A percentile compares a stretch with the other conserved stretches of the same genome.
Evolutionary conservation across 352 stramenopile species (phyloP).

Genomic region (Globisporangium okanoganense): DNA sequence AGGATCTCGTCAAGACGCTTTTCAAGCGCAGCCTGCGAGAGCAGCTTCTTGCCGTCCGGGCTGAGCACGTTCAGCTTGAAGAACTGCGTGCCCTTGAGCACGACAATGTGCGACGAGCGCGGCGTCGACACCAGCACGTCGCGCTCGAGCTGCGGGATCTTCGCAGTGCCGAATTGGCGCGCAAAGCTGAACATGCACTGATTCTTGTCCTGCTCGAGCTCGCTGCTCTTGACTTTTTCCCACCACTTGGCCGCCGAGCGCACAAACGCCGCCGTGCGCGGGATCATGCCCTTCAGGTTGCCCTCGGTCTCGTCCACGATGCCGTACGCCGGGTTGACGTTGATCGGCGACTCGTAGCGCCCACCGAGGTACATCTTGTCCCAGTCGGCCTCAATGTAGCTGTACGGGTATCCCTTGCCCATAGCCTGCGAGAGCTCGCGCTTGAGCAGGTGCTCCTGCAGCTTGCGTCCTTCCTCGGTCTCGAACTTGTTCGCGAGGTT

Average conservation of each 20-base stretch:
- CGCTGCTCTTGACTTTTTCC: constrained; percentile 82
- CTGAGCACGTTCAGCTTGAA: constrained; percentile 84
- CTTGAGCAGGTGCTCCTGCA: constrained; percentile 65
- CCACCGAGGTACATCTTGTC: constrained; percentile 90
- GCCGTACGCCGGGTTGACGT: constrained; percentile 89
- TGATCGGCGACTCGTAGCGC: constrained; percentile 88
- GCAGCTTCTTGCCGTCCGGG: constrained; percentile 72
- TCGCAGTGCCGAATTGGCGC: constrained; percentile 83
- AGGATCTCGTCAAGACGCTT: constrained; percentile 62
- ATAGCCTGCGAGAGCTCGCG: constrained; percentile 70
- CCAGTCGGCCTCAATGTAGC: constrained; percentile 92
- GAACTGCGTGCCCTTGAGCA: constrained; percentile 83
- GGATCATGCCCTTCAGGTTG: constrained; percentile 63
- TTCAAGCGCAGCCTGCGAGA: constrained; percentile 70
- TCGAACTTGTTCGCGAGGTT: constrained; percentile 60
- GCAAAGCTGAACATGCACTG: constrained; percentile 89
- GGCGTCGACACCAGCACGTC: constrained; percentile 76
- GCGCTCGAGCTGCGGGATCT: constrained; percentile 64
- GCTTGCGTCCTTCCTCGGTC: constrained; percentile 37
- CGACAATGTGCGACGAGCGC: constrained; percentile 83
- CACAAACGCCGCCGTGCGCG: constrained; percentile 74
- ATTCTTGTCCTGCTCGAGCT: constrained; percentile 88
- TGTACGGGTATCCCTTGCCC: constrained; percentile 88
- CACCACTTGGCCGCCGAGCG: constrained; percentile 87
- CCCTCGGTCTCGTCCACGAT: constrained; percentile 77